Evolutionary conservation across 148 eudicot genomes (phyloP).

Genomic region (Talinum fruticosum): DNA sequence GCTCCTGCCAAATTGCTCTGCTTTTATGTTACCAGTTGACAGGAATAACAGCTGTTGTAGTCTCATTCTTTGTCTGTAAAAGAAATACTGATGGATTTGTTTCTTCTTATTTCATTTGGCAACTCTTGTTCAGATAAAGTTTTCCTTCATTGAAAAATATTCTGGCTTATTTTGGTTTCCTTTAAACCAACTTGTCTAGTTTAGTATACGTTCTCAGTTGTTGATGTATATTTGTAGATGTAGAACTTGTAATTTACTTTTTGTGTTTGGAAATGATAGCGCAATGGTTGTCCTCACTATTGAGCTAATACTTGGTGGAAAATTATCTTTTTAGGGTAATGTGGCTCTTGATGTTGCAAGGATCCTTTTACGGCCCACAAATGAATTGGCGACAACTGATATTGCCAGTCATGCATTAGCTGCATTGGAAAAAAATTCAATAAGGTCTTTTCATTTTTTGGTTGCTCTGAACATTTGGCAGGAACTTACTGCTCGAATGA

Average conservation of each 20-base stretch:
- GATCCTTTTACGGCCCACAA: slow-evolving; percentile 65
- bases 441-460: slow-evolving; percentile 46
- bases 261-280: slow-evolving; percentile 2
- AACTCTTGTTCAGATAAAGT: neutral
- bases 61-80: neutral
- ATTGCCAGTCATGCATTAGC: slow-evolving; percentile 73
- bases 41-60: neutral
- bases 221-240: neutral
- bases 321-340: slow-evolving; percentile 57
- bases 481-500: neutral
- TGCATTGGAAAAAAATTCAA: slow-evolving; percentile 70
- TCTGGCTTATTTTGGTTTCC: neutral
- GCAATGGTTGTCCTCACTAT: neutral
- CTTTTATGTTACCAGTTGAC: neutral
- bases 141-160: neutral
- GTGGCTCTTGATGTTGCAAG: slow-evolving; percentile 98
- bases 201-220: neutral
- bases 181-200: neutral
- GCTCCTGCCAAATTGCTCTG: neutral
- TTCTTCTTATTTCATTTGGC: neutral
- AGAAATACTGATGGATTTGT: neutral
- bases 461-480: neutral
- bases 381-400: slow-evolving; percentile 77
- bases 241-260: too few species aligned
- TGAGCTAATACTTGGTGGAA: slow-evolving; percentile 1